These are phyloP conservation scores for Ciborinia camelliae DNA, from an alignment of 2,329 filamentous ascomycete species.

Conservation along the genomic window DNA sequence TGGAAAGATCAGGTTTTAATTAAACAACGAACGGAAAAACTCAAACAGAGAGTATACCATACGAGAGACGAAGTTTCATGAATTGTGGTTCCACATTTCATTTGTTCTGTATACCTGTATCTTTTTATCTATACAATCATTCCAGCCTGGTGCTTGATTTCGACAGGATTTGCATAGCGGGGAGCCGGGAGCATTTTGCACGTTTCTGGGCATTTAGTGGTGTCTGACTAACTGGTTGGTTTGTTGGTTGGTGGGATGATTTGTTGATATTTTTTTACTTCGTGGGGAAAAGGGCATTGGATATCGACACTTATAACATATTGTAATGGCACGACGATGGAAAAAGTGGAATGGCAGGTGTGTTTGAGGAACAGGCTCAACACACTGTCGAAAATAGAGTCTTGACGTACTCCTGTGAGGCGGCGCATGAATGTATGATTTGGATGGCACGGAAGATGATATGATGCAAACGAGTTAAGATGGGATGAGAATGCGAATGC, in stretches of 20 bases:
- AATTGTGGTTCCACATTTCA: not conserved
- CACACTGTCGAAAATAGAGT: not conserved
- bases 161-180: conserved; percentile 17
- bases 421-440: not conserved
- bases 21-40: not conserved
- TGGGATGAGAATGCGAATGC: not conserved
- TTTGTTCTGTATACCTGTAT: conserved; percentile 14
- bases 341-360: no score
- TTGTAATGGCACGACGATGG: conserved; percentile 4
- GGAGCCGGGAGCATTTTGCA: conserved; percentile 9
- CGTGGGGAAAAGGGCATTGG: not conserved
- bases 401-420: not conserved
- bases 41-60: conserved; percentile 2
- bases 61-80: not conserved
- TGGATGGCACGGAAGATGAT: not conserved
- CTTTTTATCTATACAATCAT: conserved; percentile 2
- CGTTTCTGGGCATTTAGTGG: conserved; percentile 1
- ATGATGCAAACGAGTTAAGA: not conserved
- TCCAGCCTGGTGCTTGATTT: conserved; percentile 21
- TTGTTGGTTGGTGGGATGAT: not conserved
- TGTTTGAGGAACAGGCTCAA: not conserved
- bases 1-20: conserved; percentile 31
- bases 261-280: not conserved
- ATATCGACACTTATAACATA: conserved; percentile 3
- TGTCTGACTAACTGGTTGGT: not conserved